phyloP scores from a whole-genome alignment of 768 basidiomycete species.

The Termitomyces sp. region DNA sequence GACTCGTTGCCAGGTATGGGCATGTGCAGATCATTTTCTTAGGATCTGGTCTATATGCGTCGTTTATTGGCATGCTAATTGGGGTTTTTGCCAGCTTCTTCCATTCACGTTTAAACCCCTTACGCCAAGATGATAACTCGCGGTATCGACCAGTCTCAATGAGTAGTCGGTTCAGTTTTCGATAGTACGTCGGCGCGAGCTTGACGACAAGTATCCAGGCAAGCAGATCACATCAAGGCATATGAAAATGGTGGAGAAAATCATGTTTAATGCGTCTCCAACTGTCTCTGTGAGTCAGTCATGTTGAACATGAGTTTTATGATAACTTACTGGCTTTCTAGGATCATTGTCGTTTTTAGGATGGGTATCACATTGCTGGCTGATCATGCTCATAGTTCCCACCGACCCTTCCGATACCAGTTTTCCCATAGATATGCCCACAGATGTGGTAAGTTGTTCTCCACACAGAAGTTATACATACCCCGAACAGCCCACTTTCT shows the following conservation, averaged over 20 bases:
- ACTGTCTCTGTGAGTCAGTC: slow-evolving; percentile 13
- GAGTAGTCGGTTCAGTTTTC: not conserved
- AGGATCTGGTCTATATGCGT: slow-evolving; percentile 13
- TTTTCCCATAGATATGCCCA: too few relatives aligned
- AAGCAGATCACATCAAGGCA: slow-evolving; percentile 30
- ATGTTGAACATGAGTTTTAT: too few relatives aligned
- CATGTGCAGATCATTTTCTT: slow-evolving; percentile 23
- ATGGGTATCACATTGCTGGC: not conserved
- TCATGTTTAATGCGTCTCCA: slow-evolving; percentile 34
- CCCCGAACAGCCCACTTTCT: too few relatives aligned
- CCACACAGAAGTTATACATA: too few relatives aligned
- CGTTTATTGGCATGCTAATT: slow-evolving; percentile 25
- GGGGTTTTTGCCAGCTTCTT: slow-evolving; percentile 8
- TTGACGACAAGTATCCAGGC: slow-evolving; percentile 30
- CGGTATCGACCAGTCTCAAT: not conserved
- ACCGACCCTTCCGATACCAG: not conserved
- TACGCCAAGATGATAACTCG: not conserved
- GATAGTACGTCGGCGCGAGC: slow-evolving; percentile 17
- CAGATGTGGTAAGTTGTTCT: too few relatives aligned
- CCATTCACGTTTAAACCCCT: slow-evolving; percentile 3
- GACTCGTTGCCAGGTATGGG: slow-evolving; percentile 20
- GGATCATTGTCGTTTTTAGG: slow-evolving; percentile 2
- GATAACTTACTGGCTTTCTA: not conserved
- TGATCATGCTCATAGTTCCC: not conserved
- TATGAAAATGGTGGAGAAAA: slow-evolving; percentile 32